Evolutionary conservation across 345 rosid species (phyloP).

Genomic region (Salix udensis): DNA sequence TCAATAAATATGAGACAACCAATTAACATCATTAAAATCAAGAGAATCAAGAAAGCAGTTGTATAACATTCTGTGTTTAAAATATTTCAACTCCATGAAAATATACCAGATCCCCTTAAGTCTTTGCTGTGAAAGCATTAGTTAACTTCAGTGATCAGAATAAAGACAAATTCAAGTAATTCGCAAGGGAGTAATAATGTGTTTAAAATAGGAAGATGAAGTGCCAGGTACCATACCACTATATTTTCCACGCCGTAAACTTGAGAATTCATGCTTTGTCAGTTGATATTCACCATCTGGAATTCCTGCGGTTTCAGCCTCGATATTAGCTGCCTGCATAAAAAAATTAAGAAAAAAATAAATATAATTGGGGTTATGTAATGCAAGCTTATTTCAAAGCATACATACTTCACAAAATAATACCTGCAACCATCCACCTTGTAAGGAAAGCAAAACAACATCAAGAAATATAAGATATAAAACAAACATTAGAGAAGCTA

Average conservation of each 20-base stretch:
- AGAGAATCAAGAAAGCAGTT: background rate
- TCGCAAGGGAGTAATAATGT: background rate
- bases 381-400: slow-evolving; percentile 4
- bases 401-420: background rate
- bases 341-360: background rate
- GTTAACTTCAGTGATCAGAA: background rate
- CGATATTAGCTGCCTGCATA: slow-evolving; percentile 78
- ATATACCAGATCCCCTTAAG: background rate
- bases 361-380: background rate
- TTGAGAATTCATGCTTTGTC: slow-evolving; percentile 68
- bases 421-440: background rate
- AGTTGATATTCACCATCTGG: slow-evolving; percentile 58
- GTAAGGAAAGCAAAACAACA: background rate
- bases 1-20: background rate
- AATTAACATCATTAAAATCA: background rate
- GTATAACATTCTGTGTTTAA: background rate
- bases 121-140: background rate
- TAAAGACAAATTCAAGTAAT: background rate
- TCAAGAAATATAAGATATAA: background rate
- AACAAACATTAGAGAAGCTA: background rate
- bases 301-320: slow-evolving; percentile 70
- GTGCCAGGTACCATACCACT: slow-evolving; percentile 54
- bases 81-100: background rate
- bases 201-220: background rate
- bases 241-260: slow-evolving; percentile 66